Base-by-base conservation (phyloP, 1,284 basidiomycete genomes). In the Cryptococcus sp. region DNA sequence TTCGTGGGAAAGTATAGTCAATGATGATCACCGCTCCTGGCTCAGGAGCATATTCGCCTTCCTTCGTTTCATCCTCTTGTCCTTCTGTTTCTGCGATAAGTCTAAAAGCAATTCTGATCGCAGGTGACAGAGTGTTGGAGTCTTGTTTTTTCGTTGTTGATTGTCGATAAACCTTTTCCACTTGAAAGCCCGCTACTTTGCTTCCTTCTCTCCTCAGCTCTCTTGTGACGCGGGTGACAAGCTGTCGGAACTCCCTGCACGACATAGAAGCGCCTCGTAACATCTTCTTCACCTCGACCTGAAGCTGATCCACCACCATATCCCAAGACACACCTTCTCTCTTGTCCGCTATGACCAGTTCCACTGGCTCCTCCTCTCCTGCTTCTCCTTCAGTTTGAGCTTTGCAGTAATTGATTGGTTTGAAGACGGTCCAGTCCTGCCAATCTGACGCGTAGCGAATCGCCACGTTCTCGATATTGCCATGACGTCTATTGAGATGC, bases 361-460 rank as follows among this genome's bases (percentile, higher is more conserved):
- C n/a, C 17, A 34, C 34, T 37, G 20, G 37, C 38, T 37, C 37
- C 22, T 34, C 15, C 25, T 20, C 8, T 16, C n/a, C 20, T 15
- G 22, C 16, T 2, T 45, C 8, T 34, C 5, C 29, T 4, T 34
- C 29, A 10, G 29, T 34, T 34, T 34, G 13, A 15, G 20, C 41
- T 34, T 23, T 43, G 6, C 47, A 15, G 29, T 55, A 59, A 11
- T 46, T 19, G n/a, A 19, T 19, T 15, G 54, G 47, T 19, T 57
- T 46, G 22, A 43, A 43, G 13, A 61, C 41, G 3, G 56, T 62
- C 68, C 68, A 68, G 41, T 70, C 68, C 45, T 64, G 45, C 59
- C 58, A 63, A 44, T 70, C 68, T 34, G 54, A 44, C 4, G 39
- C 38, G 25, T 46, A 65, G 15, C 66, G 46, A 46, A 41, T 57